A percentile compares a stretch with the other conserved stretches of the same genome.
Evolutionary conservation across 1,284 basidiomycete genomes (phyloP).

Genomic region (Cryptococcus amylolentus): DNA sequence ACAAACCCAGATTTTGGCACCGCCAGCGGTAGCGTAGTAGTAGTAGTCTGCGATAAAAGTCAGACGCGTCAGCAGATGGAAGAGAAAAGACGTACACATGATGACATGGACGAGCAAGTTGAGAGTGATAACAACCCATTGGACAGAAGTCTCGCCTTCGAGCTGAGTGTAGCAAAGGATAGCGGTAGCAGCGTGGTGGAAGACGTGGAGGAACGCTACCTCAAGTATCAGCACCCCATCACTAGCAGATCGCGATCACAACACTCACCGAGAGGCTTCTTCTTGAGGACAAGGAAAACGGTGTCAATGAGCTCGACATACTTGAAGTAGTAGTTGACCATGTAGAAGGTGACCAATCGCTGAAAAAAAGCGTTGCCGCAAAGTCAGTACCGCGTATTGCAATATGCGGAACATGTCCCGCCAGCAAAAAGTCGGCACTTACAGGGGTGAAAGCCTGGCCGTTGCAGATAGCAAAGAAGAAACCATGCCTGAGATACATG

Average conservation of each 20-base stretch:
- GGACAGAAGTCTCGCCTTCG: slow-evolving; percentile 86
- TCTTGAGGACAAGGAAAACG: slow-evolving; percentile 95
- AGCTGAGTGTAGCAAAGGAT: slow-evolving; percentile 91
- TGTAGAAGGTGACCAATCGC: slow-evolving; percentile 88
- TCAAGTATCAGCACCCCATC: background rate
- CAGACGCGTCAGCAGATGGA: background rate
- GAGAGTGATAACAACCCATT: slow-evolving; percentile 91
- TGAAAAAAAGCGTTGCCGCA: slow-evolving; percentile 36
- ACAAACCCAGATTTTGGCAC: slow-evolving; percentile 87
- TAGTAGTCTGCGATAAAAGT: slow-evolving; percentile 72
- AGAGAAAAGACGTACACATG: slow-evolving; percentile 71
- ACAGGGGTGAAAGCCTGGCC: slow-evolving; percentile 78
- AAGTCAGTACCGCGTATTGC: background rate
- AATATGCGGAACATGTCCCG: background rate
- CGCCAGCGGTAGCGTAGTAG: slow-evolving; percentile 93
- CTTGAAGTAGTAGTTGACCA: slow-evolving; percentile 98
- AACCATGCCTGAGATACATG: slow-evolving; percentile 64
- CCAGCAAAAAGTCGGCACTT: slow-evolving; percentile 40
- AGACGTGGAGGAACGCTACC: slow-evolving; percentile 91
- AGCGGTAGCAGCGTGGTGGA: slow-evolving; percentile 98
- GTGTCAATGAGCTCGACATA: slow-evolving; percentile 93
- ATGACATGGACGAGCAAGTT: slow-evolving; percentile 95
- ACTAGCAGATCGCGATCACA: background rate
- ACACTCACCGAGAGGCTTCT: slow-evolving; percentile 83
- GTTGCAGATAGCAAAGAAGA: slow-evolving; percentile 76